phyloP scores from a whole-genome alignment of 1,139 yeast genomes.

The Zygosaccharomyces sapae region DNA sequence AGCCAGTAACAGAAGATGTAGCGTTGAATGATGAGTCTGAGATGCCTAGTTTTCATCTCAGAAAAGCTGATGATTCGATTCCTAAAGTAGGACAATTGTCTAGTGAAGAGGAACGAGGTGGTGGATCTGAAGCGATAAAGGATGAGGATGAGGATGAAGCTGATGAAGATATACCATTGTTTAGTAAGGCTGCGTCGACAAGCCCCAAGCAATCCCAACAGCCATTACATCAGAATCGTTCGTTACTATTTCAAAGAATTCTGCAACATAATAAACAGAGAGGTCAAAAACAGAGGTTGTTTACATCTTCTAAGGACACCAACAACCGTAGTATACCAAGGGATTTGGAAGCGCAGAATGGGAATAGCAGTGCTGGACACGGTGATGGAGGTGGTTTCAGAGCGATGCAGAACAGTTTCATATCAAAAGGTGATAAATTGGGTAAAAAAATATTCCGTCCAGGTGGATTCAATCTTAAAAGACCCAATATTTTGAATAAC shows the following conservation, averaged over 20 bases:
- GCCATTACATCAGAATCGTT: conserved; percentile 8
- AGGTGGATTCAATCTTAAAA: conserved; percentile 15
- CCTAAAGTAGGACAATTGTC: conserved; percentile 28
- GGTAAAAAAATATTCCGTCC: background rate
- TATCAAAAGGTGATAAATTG: conserved; percentile 6
- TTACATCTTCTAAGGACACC: conserved; percentile 13
- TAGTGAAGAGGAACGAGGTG: conserved; percentile 24
- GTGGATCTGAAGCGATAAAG: conserved; percentile 17
- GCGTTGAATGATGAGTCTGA: conserved; percentile 10
- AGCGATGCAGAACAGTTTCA: conserved; percentile 11
- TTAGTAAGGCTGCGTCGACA: conserved; percentile 4
- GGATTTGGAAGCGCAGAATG: conserved; percentile 9
- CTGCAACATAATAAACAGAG: conserved; percentile 11
- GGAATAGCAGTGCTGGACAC: background rate
- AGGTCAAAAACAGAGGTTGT: conserved; percentile 12
- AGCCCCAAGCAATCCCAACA: conserved; percentile 6
- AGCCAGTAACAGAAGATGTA: conserved; percentile 11
- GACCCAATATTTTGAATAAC: conserved; percentile 29
- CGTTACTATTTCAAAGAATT: conserved; percentile 15
- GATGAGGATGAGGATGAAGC: conserved; percentile 15
- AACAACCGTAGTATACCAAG: background rate
- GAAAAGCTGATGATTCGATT: conserved; percentile 17
- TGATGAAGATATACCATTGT: conserved; percentile 19
- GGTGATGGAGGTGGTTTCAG: background rate
- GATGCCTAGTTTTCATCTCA: background rate